Conservation (phyloP, 169 alveolate genomes). For the Perkinsus chesapeaki region DNA sequence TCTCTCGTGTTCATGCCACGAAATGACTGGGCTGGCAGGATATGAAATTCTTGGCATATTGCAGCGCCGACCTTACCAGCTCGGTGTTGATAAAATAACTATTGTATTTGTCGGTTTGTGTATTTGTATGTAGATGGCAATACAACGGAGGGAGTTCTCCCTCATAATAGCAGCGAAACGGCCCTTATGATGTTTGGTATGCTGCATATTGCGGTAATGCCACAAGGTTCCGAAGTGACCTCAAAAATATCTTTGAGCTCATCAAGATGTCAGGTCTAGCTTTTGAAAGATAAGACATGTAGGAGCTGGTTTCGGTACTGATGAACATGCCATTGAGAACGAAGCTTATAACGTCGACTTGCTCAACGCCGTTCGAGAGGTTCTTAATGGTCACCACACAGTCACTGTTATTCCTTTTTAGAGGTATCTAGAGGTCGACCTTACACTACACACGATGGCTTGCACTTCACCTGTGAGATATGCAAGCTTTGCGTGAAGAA, state of each 20-base stretch:
- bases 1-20: too few relatives aligned
- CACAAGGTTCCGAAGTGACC: neutral
- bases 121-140: too few relatives aligned
- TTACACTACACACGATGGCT: neutral
- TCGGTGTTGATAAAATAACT: too few relatives aligned
- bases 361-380: neutral
- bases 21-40: too few relatives aligned
- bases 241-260: neutral
- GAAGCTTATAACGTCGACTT: neutral
- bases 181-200: neutral
- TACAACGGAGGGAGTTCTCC: neutral
- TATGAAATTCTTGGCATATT: too few relatives aligned
- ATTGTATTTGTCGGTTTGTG: too few relatives aligned
- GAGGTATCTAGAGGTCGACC: neutral
- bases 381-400: neutral
- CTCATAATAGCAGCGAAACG: neutral
- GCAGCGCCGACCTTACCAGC: too few relatives aligned
- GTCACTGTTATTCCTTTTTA: neutral
- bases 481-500: neutral
- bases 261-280: neutral
- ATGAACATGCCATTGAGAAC: neutral
- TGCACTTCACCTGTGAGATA: neutral
- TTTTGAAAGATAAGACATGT: neutral
- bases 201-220: neutral
- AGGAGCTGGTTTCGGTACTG: neutral